phyloP scores from a whole-genome alignment of 352 stramenopile species.

The Achlya hypogyna region DNA sequence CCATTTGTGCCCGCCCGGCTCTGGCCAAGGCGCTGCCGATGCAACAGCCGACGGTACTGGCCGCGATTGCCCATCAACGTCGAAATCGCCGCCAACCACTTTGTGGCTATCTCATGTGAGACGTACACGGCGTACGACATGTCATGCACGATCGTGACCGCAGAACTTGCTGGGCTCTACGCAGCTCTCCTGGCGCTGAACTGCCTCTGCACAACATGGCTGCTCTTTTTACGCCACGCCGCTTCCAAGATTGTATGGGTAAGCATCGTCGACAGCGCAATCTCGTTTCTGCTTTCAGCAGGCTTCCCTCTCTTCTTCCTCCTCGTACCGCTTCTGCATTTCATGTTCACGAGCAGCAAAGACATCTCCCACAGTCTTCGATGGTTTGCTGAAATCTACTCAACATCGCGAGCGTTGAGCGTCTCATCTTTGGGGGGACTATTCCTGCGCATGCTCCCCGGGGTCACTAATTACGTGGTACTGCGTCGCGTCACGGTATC shows the following conservation, averaged over 20 bases:
- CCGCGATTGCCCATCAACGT: neutral
- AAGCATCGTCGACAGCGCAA: neutral
- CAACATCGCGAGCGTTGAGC: neutral
- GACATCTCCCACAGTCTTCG: neutral
- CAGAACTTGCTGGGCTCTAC: neutral
- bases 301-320: neutral
- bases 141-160: neutral
- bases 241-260: neutral
- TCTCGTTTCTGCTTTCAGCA: neutral
- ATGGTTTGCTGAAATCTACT: neutral
- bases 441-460: no score
- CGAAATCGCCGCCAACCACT: neutral
- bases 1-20: constrained; percentile 6
- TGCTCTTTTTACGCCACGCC: neutral
- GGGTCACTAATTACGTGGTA: no score
- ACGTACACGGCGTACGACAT: neutral
- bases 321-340: neutral
- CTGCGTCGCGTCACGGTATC: no score
- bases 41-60: neutral
- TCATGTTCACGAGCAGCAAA: neutral
- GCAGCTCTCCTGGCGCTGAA: neutral
- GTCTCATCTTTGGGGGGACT: neutral
- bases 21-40: neutral
- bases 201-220: constrained; percentile 1
- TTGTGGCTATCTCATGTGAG: neutral